These are phyloP conservation scores for Aspergillus vadensis DNA, from an alignment of 2,329 filamentous ascomycete species.

Conservation along the genomic window DNA sequence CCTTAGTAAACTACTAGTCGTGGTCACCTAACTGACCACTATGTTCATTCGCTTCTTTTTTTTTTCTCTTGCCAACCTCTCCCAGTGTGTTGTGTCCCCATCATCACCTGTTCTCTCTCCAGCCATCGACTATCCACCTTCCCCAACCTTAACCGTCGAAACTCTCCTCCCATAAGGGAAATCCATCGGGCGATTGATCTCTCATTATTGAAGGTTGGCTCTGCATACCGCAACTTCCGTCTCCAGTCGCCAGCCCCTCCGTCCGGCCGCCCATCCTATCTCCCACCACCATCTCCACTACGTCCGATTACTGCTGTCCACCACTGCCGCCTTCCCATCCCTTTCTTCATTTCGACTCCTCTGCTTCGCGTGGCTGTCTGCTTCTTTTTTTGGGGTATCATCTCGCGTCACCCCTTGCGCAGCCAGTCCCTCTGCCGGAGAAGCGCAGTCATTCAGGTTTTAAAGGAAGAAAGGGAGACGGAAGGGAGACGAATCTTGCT, in stretches of 20 bases:
- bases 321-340: constrained; percentile 16
- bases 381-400: constrained; percentile 17
- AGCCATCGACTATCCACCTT: constrained; percentile 9
- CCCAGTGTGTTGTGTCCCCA: constrained; percentile 4
- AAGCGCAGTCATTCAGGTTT: constrained; percentile 18
- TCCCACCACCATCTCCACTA: background rate
- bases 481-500: constrained; percentile 26
- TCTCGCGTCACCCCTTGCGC: constrained; percentile 27
- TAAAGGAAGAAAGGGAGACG: constrained; percentile 29
- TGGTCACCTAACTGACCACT: constrained; percentile 7
- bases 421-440: constrained; percentile 12
- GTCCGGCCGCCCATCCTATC: constrained; percentile 12
- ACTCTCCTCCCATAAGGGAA: constrained; percentile 22
- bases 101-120: background rate
- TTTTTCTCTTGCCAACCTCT: background rate
- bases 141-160: constrained; percentile 9
- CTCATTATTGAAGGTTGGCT: constrained; percentile 19
- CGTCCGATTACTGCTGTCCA: background rate
- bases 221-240: constrained; percentile 32
- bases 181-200: constrained; percentile 24
- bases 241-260: constrained; percentile 17
- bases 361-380: constrained; percentile 27
- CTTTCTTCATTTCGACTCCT: constrained; percentile 21
- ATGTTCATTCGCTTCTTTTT: constrained; percentile 17
- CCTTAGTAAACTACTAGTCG: background rate